Conservation (phyloP, 2,329 filamentous ascomycete species). For the Colletotrichum sp. region DNA sequence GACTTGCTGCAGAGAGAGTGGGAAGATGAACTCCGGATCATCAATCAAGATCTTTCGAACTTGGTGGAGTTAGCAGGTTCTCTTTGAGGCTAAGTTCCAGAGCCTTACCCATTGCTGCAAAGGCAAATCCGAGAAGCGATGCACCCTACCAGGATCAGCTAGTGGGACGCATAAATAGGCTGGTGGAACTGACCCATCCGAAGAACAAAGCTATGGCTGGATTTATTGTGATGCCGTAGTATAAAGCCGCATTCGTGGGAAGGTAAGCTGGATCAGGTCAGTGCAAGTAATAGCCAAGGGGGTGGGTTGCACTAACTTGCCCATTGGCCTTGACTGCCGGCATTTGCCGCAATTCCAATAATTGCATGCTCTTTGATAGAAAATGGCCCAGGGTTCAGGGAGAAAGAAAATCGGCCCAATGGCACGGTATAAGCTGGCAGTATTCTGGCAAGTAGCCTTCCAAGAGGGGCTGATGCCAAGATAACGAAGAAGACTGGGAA, state of each 20-base stretch:
- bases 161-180: constrained; percentile 44
- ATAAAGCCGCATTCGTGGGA: constrained; percentile 54
- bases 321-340: constrained; percentile 17
- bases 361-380: constrained; percentile 64
- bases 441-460: constrained; percentile 54
- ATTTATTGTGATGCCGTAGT: constrained; percentile 57
- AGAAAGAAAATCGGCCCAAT: constrained; percentile 54
- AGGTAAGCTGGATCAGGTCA: not conserved
- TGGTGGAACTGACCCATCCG: constrained; percentile 62
- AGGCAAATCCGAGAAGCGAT: constrained; percentile 33
- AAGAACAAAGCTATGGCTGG: constrained; percentile 62
- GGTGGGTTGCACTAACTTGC: not conserved
- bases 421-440: constrained; percentile 54
- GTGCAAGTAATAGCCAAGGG: accelerated
- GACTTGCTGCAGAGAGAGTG: constrained; percentile 12
- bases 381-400: constrained; percentile 61
- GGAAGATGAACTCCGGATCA: constrained; percentile 51
- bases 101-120: constrained; percentile 55
- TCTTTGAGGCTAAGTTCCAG: not conserved
- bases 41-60: constrained; percentile 59
- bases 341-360: constrained; percentile 55
- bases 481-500: constrained; percentile 69
- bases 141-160: not conserved
- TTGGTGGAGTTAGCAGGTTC: not conserved
- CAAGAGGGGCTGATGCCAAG: constrained; percentile 60